Conservation (phyloP, 2,329 filamentous ascomycete species). For the Zymoseptoria ardabiliae region DNA sequence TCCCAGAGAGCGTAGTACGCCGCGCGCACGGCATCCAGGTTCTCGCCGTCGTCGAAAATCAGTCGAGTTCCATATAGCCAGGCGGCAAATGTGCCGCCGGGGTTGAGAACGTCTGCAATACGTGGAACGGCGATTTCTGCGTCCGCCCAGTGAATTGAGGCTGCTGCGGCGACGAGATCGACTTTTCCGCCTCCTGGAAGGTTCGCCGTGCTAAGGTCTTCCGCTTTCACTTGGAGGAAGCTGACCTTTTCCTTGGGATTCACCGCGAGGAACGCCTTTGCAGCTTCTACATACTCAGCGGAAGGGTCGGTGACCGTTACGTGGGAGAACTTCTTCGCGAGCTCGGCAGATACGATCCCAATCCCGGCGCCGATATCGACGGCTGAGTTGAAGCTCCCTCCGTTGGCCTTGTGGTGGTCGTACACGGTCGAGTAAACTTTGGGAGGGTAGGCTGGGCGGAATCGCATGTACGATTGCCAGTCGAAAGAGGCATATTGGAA, state of each 20-base stretch:
- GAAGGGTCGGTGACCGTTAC: constrained; percentile 6
- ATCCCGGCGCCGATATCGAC: constrained; percentile 4
- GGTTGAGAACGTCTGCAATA: not conserved
- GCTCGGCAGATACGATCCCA: constrained; percentile 1
- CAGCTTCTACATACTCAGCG: not conserved
- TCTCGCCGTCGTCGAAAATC: not conserved
- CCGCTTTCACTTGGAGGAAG: constrained; percentile 2
- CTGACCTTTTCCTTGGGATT: not conserved
- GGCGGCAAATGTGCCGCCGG: constrained; percentile 3
- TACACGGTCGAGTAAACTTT: not conserved
- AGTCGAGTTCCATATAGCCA: constrained; percentile 4
- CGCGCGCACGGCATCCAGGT: no score
- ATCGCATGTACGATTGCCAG: constrained; percentile 2
- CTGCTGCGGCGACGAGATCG: constrained; percentile 2
- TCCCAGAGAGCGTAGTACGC: no score
- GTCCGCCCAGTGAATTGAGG: constrained; percentile 6
- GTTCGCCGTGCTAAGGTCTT: constrained; percentile 1
- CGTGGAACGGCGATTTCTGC: constrained; percentile 1
- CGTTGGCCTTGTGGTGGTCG: not conserved
- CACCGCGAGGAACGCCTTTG: not conserved
- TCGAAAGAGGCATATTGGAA: not conserved
- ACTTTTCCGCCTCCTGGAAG: not conserved
- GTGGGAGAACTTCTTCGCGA: constrained; percentile 2
- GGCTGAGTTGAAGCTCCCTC: constrained; percentile 1
- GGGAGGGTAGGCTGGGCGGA: constrained; percentile 1